Conservation (phyloP, 495 filamentous ascomycete species). For the Aspergillus ostianus region DNA sequence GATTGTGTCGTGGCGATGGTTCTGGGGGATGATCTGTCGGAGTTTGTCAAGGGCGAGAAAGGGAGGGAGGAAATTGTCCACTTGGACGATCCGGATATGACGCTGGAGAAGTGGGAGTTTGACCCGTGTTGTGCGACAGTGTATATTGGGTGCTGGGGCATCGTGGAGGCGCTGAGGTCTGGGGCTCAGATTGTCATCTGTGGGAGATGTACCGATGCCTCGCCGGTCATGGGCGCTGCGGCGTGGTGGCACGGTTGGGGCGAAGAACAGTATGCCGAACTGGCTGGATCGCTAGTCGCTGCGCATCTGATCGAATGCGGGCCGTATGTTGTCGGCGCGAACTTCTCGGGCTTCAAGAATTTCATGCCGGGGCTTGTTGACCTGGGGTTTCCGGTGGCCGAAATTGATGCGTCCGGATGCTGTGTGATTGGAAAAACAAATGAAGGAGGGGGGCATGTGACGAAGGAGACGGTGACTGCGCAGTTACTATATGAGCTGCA, state of each 20-base stretch:
- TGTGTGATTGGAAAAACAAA: slow-evolving; percentile 23
- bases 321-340: slow-evolving; percentile 43
- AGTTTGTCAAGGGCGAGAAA: no score
- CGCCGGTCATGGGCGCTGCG: slow-evolving; percentile 39
- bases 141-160: slow-evolving; percentile 17
- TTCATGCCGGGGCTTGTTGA: slow-evolving; percentile 11
- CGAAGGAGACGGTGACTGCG: slow-evolving; percentile 38
- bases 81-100: no score
- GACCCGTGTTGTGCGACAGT: no score
- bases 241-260: slow-evolving; percentile 40
- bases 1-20: no score
- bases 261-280: slow-evolving; percentile 24
- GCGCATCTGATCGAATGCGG: slow-evolving; percentile 46
- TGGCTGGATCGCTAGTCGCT: slow-evolving; percentile 38
- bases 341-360: slow-evolving; percentile 43
- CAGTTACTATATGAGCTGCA: slow-evolving; percentile 56
- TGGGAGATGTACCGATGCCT: slow-evolving; percentile 43
- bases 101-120: no score
- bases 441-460: slow-evolving; percentile 14
- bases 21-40: no score
- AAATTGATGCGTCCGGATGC: slow-evolving; percentile 36
- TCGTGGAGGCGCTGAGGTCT: slow-evolving; percentile 34
- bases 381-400: slow-evolving; percentile 45
- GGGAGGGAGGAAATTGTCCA: no score
- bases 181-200: slow-evolving; percentile 50